phyloP scores from a whole-genome alignment of 768 basidiomycete genomes.

The Suillus hirtellus region DNA sequence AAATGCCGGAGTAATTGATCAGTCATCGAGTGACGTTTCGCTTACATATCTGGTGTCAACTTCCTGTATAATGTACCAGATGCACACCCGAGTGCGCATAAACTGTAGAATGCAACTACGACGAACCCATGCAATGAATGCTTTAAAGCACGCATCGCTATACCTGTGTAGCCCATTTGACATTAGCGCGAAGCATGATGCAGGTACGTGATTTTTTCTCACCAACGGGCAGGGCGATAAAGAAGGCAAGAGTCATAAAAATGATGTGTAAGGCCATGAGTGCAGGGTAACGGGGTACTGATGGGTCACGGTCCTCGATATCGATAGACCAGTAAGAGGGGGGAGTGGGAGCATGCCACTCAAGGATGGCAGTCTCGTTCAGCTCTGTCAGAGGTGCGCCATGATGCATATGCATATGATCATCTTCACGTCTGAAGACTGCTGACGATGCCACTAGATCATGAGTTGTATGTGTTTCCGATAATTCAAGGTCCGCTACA shows the following conservation, averaged over 20 bases:
- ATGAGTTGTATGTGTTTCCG: neutral
- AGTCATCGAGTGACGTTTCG: constrained; percentile 16
- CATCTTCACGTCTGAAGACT: constrained; percentile 26
- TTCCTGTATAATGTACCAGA: constrained; percentile 73
- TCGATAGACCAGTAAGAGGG: constrained; percentile 85
- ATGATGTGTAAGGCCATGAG: constrained; percentile 75
- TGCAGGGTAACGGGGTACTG: constrained; percentile 54
- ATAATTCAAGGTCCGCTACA: neutral
- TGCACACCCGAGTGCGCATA: constrained; percentile 63
- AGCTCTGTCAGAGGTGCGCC: constrained; percentile 56
- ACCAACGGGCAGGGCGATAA: constrained; percentile 81
- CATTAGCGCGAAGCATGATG: neutral
- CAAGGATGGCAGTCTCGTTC: constrained; percentile 75
- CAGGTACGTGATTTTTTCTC: constrained; percentile 25
- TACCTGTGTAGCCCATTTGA: constrained; percentile 47
- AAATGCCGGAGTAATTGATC: neutral
- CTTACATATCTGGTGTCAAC: constrained; percentile 81
- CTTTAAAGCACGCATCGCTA: constrained; percentile 76
- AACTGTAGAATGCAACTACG: constrained; percentile 61
- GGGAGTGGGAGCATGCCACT: constrained; percentile 67
- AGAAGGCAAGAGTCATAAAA: constrained; percentile 79
- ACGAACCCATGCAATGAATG: constrained; percentile 62
- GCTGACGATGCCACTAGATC: neutral
- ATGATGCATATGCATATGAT: constrained; percentile 48
- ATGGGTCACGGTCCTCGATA: constrained; percentile 52